A percentile compares a stretch with the other conserved stretches of the same genome.
These are phyloP conservation scores for Blumeria hordei DNA, from an alignment of 2,329 filamentous ascomycete genomes.

Conservation along the genomic window DNA sequence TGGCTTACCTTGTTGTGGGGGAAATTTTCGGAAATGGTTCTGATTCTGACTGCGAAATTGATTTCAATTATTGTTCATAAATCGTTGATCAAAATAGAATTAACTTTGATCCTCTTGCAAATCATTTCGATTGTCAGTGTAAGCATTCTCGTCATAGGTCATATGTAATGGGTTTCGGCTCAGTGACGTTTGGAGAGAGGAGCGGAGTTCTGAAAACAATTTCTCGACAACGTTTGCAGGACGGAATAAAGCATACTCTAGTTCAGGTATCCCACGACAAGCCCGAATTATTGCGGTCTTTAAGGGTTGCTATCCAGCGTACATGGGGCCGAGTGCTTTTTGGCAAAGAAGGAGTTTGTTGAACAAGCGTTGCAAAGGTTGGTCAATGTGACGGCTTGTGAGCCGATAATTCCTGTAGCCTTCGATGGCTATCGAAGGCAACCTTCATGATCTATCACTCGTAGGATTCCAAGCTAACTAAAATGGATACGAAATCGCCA, in stretches of 20 bases:
- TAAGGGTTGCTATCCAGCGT: background rate
- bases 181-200: background rate
- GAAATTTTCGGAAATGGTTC: background rate
- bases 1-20: background rate
- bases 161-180: background rate
- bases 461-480: too few relatives aligned
- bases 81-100: background rate
- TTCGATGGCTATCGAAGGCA: too few relatives aligned
- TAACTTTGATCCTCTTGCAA: background rate
- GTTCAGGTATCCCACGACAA: background rate
- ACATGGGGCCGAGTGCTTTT: background rate
- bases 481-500: too few relatives aligned
- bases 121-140: background rate
- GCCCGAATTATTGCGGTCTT: background rate
- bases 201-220: background rate
- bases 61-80: background rate
- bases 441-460: too few relatives aligned
- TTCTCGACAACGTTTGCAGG: background rate
- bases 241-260: background rate
- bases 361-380: background rate
- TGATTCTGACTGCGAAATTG: background rate
- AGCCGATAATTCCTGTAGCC: too few relatives aligned
- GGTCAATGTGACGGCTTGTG: too few relatives aligned
- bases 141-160: background rate
- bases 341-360: background rate